phyloP scores from a whole-genome alignment of 1,139 yeast genomes.

The Magnusiomyces suaveolens region DNA sequence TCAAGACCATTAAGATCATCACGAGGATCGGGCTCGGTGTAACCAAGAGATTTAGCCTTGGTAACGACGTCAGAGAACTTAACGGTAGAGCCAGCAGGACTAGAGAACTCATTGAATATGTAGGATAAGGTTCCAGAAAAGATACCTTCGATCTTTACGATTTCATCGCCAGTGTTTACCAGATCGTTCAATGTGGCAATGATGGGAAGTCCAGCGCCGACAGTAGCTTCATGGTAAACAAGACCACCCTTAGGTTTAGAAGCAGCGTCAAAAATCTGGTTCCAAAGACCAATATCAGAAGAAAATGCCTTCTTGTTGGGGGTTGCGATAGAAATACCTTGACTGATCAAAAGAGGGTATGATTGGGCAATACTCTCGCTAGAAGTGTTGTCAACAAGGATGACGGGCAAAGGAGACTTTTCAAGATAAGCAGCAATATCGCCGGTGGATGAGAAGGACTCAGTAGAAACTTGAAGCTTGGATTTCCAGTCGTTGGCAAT shows the following conservation, averaged over 20 bases:
- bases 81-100: slow-evolving; percentile 46
- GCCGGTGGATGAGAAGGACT: slow-evolving; percentile 44
- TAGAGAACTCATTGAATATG: slow-evolving; percentile 86
- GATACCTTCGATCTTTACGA: slow-evolving; percentile 87
- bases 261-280: slow-evolving; percentile 50
- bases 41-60: slow-evolving; percentile 82
- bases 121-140: slow-evolving; percentile 95
- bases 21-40: slow-evolving; percentile 98
- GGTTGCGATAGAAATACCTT: slow-evolving; percentile 88
- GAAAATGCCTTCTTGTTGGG: slow-evolving; percentile 98
- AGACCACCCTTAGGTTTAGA: slow-evolving; percentile 53
- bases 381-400: slow-evolving; percentile 89
- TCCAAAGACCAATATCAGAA: slow-evolving; percentile 66
- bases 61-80: slow-evolving; percentile 84
- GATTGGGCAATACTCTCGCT: slow-evolving; percentile 62
- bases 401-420: slow-evolving; percentile 61
- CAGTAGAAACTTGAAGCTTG: slow-evolving; percentile 37
- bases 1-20: slow-evolving; percentile 96
- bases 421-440: slow-evolving; percentile 55
- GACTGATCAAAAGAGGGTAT: slow-evolving; percentile 63
- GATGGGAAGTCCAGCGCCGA: slow-evolving; percentile 96
- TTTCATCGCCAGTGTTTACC: slow-evolving; percentile 83
- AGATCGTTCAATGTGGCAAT: slow-evolving; percentile 81
- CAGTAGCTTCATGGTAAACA: slow-evolving; percentile 97
- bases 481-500: slow-evolving; percentile 43